Conservation (phyloP, 2,329 filamentous ascomycete genomes). For the Sarocladium brachiariae region DNA sequence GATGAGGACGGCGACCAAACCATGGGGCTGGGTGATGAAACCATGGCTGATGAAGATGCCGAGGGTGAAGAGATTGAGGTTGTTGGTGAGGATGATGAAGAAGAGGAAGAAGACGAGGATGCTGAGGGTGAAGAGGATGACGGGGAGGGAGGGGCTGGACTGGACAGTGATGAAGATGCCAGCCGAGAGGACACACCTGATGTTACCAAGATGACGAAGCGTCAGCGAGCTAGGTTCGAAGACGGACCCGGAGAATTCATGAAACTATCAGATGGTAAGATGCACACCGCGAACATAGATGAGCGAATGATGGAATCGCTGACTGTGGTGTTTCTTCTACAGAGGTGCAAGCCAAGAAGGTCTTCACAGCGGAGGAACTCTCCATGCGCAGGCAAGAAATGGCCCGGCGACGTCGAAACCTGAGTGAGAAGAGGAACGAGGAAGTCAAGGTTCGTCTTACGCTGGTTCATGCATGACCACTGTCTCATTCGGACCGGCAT, state of each 20-base stretch:
- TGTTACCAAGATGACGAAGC: conserved; percentile 53
- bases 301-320: conserved; percentile 6
- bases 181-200: conserved; percentile 46
- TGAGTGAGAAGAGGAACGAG: conserved; percentile 59
- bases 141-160: conserved; percentile 29
- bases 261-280: conserved; percentile 54
- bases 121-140: conserved; percentile 31
- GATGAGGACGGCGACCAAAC: conserved; percentile 32
- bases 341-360: conserved; percentile 60
- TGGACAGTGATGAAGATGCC: conserved; percentile 37
- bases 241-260: conserved; percentile 48
- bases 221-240: conserved; percentile 53
- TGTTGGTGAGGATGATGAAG: conserved; percentile 33
- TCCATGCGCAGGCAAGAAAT: conserved; percentile 57
- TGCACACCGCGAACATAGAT: not conserved
- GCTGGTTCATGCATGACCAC: too few relatives aligned
- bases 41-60: conserved; percentile 40
- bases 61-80: conserved; percentile 39
- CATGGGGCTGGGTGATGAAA: conserved; percentile 36
- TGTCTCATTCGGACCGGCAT: too few relatives aligned
- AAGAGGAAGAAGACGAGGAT: conserved; percentile 29
- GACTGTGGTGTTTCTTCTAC: conserved; percentile 14
- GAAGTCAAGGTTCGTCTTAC: conserved; percentile 55
- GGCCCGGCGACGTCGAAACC: conserved; percentile 53
- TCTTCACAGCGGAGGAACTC: conserved; percentile 54